Evolutionary conservation across 768 basidiomycete species (phyloP), one percentile per base, ranked within the genome.

Genomic region (Boletellus sp.): DNA sequence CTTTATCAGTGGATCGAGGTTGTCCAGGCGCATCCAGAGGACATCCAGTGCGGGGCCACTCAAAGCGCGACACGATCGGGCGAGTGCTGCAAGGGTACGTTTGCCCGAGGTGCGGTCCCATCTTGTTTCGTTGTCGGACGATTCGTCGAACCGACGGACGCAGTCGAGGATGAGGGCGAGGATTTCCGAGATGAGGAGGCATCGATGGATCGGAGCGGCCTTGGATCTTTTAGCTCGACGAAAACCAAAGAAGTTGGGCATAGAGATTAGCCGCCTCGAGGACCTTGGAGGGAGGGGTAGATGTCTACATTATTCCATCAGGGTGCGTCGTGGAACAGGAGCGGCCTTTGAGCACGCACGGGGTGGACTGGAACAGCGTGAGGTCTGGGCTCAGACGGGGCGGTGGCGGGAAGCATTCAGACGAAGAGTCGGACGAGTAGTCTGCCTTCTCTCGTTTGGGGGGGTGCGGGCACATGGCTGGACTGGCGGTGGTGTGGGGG

Each of bases 1-100:
- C 13, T 48, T 62, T 17, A 64, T 64, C 41, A 64, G 42, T 0
- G 63, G 63, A 54, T 64, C 63, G 16, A 64, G 63, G 24, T 41
- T 56, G n/a, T 64, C 63, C 1, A 64, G 52, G 39, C 56, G 52
- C 63, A 58, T 58, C 65, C 65, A 67, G 6, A 68, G 56, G 1
- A 35, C 48, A 54, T 67, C 65, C n/a, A 67, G 23, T 1, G 65
- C 56, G 2, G 58, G 50, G n/a, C 23, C 45, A 23, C 54, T 59
- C 38, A 66, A 50, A 0, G 60, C 47, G 11, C 46, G 55, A 37
- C 66, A 67, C 0, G 65, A 68, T 36, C 57, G 50, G 7, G 66
- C 64, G 15, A 67, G 64, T 0, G 51, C 53, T 37, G 56, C 64
- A 8, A 66, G 64, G 1, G 65, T 55, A 12, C 53, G 53, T 33